Conservation (phyloP, 2,329 filamentous ascomycete species). For the Microthyrium microscopicum region DNA sequence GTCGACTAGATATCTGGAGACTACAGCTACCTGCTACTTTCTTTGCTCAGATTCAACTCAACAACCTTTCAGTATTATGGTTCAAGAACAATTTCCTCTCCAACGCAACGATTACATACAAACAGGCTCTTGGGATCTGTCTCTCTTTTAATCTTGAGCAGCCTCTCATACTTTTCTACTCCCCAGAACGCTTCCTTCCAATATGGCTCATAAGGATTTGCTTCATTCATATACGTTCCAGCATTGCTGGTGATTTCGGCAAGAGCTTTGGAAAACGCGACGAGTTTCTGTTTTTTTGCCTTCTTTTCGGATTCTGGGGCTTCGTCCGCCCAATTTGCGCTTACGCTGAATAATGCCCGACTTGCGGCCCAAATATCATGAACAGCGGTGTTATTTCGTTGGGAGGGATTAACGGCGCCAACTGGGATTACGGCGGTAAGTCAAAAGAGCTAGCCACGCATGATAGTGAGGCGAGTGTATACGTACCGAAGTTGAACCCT, state of each 20-base stretch:
- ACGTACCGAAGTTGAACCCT: constrained; percentile 18
- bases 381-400: constrained; percentile 15
- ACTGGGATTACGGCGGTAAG: constrained; percentile 10
- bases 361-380: constrained; percentile 15
- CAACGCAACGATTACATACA: constrained; percentile 1
- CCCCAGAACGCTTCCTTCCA: constrained; percentile 4
- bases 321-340: constrained; percentile 15
- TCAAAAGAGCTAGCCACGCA: too few relatives aligned
- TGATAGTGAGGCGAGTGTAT: background rate
- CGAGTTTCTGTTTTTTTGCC: constrained; percentile 11
- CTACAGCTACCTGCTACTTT: too few relatives aligned
- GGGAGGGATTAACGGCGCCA: constrained; percentile 15
- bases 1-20: too few relatives aligned
- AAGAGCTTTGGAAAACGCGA: constrained; percentile 14
- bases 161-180: background rate
- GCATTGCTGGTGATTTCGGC: constrained; percentile 15
- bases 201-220: constrained; percentile 3
- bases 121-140: background rate
- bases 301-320: constrained; percentile 13
- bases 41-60: too few relatives aligned
- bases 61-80: too few relatives aligned
- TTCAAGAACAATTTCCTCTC: constrained; percentile 1
- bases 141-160: background rate
- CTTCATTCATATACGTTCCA: constrained; percentile 16
- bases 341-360: constrained; percentile 14